A percentile compares a stretch with the other conserved stretches of the same genome.
Conservation (phyloP, 2,329 filamentous ascomycete species). For the Penicillium decumbens region DNA sequence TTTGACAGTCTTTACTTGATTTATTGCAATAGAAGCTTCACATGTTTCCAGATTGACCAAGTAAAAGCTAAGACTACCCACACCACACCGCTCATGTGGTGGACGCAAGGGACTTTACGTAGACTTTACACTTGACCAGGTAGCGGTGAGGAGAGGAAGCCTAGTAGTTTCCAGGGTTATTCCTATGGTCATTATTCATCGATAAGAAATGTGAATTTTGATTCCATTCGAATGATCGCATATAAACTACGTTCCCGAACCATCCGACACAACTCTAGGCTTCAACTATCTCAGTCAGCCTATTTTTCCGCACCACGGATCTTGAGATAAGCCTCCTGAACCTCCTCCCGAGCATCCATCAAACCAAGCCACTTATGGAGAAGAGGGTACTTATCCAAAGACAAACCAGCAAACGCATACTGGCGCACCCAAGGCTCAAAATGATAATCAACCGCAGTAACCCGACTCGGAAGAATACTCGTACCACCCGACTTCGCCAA, state of each 20-base stretch:
- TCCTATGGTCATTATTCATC: no score
- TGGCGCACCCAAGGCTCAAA: slow-evolving; percentile 43
- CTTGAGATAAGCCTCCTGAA: slow-evolving; percentile 41
- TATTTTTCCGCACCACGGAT: slow-evolving; percentile 11
- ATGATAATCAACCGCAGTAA: slow-evolving; percentile 42
- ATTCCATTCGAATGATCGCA: no score
- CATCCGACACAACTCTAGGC: no score
- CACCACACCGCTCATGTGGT: no score
- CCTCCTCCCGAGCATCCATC: slow-evolving; percentile 35
- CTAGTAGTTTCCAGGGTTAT: no score
- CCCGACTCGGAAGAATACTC: slow-evolving; percentile 36
- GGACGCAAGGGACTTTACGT: no score
- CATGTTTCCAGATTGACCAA: not conserved
- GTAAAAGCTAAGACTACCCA: not conserved
- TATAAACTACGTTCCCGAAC: no score
- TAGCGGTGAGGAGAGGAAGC: no score
- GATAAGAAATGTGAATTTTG: no score
- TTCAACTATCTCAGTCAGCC: no score
- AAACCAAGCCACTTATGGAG: slow-evolving; percentile 39
- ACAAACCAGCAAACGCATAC: slow-evolving; percentile 38
- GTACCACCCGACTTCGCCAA: slow-evolving; percentile 36
- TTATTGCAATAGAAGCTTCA: not conserved
- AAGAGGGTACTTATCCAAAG: slow-evolving; percentile 38
- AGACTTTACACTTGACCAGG: no score
- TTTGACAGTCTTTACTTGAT: not conserved